Conservation (phyloP, 441 rosid genomes). For the Erodium chrysanthum region DNA sequence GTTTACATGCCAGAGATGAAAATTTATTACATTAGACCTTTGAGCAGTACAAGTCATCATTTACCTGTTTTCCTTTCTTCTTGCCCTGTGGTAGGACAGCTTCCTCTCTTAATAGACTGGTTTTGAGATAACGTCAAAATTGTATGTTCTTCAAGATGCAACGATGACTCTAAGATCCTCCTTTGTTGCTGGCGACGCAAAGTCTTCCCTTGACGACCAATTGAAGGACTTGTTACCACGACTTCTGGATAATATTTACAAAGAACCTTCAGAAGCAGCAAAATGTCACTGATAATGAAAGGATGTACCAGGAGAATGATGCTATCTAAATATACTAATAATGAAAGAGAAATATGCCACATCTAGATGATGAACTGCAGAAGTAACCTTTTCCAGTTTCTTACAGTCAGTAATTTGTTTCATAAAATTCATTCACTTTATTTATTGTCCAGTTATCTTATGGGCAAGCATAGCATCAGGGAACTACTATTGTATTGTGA, state of each 20-base stretch:
- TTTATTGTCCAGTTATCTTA: no score
- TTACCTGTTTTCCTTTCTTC: slow-evolving; percentile 23
- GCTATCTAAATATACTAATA: not conserved
- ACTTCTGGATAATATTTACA: slow-evolving; percentile 58
- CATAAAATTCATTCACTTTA: no score
- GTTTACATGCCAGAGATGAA: not conserved
- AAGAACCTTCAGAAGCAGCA: slow-evolving; percentile 50
- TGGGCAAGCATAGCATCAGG: no score
- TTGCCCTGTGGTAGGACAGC: slow-evolving; percentile 9
- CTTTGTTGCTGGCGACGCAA: slow-evolving; percentile 63
- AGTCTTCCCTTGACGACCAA: slow-evolving; percentile 92
- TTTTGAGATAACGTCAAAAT: slow-evolving; percentile 18
- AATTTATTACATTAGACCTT: slow-evolving; percentile 1
- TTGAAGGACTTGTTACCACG: slow-evolving; percentile 51
- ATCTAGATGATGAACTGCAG: not conserved
- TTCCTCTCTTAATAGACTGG: slow-evolving; percentile 19
- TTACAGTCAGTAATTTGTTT: no score
- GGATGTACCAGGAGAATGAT: not conserved
- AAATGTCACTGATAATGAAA: slow-evolving; percentile 2
- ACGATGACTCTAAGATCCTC: slow-evolving; percentile 32
- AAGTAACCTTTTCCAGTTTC: not conserved
- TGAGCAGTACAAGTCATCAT: slow-evolving; percentile 6
- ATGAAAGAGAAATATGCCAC: not conserved
- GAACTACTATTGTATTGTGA: not conserved
- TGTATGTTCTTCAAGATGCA: slow-evolving; percentile 17